Percentiles rank a stretch among this genome's conserved stretches.
phyloP scores from a whole-genome alignment of 495 filamentous ascomycete genomes.

The Neurospora sp. region DNA sequence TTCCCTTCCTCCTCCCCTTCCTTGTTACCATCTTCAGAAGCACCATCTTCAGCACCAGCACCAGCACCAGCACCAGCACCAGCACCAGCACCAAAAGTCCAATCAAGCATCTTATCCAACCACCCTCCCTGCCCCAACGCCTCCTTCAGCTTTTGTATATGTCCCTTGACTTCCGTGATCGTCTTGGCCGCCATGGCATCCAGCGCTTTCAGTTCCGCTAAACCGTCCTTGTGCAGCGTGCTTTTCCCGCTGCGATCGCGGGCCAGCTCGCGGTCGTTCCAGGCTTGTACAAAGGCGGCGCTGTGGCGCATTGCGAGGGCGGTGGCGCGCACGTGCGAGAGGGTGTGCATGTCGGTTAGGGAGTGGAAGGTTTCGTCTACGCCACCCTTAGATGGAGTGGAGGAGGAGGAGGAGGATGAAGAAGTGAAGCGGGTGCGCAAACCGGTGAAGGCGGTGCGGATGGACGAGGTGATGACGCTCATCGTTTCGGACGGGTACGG shows the following conservation, averaged over 20 bases:
- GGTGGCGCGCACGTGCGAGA: conserved; percentile 29
- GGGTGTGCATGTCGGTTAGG: conserved; percentile 12
- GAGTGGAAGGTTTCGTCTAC: background rate
- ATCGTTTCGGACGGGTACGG: conserved; percentile 6
- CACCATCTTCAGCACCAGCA: background rate
- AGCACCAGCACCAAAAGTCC: conserved; percentile 6
- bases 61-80: background rate
- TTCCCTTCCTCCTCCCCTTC: conserved; percentile 6
- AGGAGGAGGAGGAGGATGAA: background rate
- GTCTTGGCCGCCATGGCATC: conserved; percentile 15
- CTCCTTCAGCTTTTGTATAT: conserved; percentile 23
- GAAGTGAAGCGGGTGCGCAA: conserved; percentile 15
- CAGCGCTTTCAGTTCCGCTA: conserved; percentile 28
- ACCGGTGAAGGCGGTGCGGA: conserved; percentile 10
- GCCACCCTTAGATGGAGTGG: background rate
- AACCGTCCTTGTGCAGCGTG: conserved; percentile 22
- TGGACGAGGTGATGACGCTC: conserved; percentile 1
- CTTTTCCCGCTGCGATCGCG: conserved; percentile 28
- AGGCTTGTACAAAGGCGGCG: conserved; percentile 19
- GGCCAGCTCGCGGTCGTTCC: conserved; percentile 27
- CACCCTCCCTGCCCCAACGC: conserved; percentile 26
- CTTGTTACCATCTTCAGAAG: background rate
- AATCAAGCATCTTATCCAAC: conserved; percentile 25
- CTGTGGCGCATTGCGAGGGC: conserved; percentile 25
- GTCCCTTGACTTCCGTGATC: conserved; percentile 20